Evolutionary conservation across 1,139 yeast genomes (phyloP).

Genomic region (Diutina sp.): DNA sequence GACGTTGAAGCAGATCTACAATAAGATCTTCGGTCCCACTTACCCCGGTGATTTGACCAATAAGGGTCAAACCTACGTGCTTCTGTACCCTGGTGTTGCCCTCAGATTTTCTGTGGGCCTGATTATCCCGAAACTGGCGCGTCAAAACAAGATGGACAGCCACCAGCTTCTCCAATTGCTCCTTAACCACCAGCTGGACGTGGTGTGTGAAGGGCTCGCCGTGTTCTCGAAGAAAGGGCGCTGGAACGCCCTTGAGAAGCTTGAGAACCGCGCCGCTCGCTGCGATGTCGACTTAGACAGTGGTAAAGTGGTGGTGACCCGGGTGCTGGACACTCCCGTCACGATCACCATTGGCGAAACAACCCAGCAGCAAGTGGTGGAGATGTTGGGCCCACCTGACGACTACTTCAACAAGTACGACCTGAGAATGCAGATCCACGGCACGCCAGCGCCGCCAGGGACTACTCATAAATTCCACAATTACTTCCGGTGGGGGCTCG

Average conservation of each 20-base stretch:
- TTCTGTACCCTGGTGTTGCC: slow-evolving; percentile 44
- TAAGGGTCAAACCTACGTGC: slow-evolving; percentile 15
- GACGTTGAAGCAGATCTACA: slow-evolving; percentile 34
- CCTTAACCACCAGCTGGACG: slow-evolving; percentile 17
- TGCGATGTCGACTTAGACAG: background rate
- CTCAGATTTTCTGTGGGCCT: slow-evolving; percentile 25
- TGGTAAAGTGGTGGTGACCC: background rate
- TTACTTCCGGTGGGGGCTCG: slow-evolving; percentile 41
- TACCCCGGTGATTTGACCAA: slow-evolving; percentile 33
- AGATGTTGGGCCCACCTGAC: slow-evolving; percentile 43
- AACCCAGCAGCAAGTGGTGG: slow-evolving; percentile 35
- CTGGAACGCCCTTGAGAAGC: background rate
- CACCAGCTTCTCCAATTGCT: slow-evolving; percentile 17
- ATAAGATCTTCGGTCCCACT: slow-evolving; percentile 51
- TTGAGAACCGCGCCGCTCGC: background rate
- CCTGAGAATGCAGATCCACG: slow-evolving; percentile 29
- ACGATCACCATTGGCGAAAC: slow-evolving; percentile 22
- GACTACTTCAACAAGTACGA: slow-evolving; percentile 38
- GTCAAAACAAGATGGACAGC: slow-evolving; percentile 6
- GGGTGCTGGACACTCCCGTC: background rate
- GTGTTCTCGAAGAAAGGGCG: slow-evolving; percentile 12
- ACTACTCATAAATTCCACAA: slow-evolving; percentile 35
- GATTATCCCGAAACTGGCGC: slow-evolving; percentile 9
- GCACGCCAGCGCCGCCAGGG: slow-evolving; percentile 8
- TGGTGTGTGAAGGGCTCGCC: slow-evolving; percentile 22